These are phyloP conservation scores for Diddensiella caesifluorescens DNA, from an alignment of 805 yeast genomes.

Conservation along the genomic window DNA sequence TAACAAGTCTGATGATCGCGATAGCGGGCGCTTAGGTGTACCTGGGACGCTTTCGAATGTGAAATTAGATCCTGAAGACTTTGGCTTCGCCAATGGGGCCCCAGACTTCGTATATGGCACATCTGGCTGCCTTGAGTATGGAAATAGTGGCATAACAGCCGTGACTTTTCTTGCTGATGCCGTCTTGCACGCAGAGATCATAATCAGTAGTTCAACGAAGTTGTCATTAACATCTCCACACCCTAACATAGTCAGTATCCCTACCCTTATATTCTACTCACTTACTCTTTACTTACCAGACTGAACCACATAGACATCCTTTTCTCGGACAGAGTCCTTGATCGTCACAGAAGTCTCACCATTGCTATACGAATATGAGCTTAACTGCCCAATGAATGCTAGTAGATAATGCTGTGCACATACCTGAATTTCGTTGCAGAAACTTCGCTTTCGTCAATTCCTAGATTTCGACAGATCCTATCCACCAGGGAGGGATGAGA, in stretches of 20 bases:
- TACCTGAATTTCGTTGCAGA: conserved; percentile 44
- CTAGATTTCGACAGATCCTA: conserved; percentile 69
- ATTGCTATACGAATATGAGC: conserved; percentile 44
- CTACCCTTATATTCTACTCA: not conserved
- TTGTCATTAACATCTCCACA: conserved; percentile 86
- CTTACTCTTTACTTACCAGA: conserved; percentile 33
- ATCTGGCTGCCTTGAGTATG: conserved; percentile 95
- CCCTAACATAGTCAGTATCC: conserved; percentile 37
- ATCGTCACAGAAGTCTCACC: conserved; percentile 92
- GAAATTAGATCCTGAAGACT: conserved; percentile 24
- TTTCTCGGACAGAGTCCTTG: conserved; percentile 86
- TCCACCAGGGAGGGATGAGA: conserved; percentile 78
- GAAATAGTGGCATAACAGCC: conserved; percentile 88
- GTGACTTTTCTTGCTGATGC: conserved; percentile 87
- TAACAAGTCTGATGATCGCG: not conserved
- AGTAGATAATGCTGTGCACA: conserved; percentile 29
- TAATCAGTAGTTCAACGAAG: conserved; percentile 73
- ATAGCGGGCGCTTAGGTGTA: conserved; percentile 36
- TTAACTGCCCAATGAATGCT: not conserved
- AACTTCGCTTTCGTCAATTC: conserved; percentile 67
- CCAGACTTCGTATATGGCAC: conserved; percentile 76
- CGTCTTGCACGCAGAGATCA: conserved; percentile 87
- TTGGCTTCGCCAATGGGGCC: conserved; percentile 51
- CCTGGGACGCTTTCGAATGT: conserved; percentile 49
- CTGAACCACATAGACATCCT: conserved; percentile 89